Conservation (phyloP, 345 rosid genomes). For the Linum trigynum region DNA sequence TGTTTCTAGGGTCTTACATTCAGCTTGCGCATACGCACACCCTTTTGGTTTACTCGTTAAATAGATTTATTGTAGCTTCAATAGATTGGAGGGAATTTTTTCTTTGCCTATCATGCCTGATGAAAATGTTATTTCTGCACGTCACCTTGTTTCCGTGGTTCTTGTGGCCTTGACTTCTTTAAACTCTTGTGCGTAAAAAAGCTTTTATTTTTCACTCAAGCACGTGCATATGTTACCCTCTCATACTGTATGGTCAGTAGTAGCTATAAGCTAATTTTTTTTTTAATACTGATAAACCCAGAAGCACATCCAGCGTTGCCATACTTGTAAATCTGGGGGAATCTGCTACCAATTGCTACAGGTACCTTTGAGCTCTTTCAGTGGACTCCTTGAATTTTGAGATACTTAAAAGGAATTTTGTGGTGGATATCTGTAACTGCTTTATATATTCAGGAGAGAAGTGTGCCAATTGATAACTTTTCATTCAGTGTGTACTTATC, state of each 20-base stretch:
- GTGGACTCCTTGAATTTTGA: neutral
- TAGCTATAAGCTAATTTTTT: too few relatives aligned
- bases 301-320: slow-evolving; percentile 56
- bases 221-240: neutral
- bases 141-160: neutral
- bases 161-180: neutral
- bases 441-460: slow-evolving; percentile 46
- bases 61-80: too few relatives aligned
- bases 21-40: too few relatives aligned
- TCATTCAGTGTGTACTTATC: slow-evolving; percentile 52
- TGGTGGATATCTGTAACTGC: neutral
- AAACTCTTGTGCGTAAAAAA: neutral
- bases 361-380: slow-evolving; percentile 18
- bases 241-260: neutral
- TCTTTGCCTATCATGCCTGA: too few relatives aligned
- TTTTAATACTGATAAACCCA: slow-evolving; percentile 18
- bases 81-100: too few relatives aligned
- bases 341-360: slow-evolving; percentile 46
- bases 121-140: too few relatives aligned
- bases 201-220: neutral
- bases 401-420: neutral
- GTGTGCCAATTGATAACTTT: slow-evolving; percentile 29
- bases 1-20: too few relatives aligned
- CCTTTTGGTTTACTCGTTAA: too few relatives aligned
- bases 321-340: slow-evolving; percentile 47